Conservation (phyloP, 805 yeast species). For the Yamadazyma takamatsuzukensis region DNA sequence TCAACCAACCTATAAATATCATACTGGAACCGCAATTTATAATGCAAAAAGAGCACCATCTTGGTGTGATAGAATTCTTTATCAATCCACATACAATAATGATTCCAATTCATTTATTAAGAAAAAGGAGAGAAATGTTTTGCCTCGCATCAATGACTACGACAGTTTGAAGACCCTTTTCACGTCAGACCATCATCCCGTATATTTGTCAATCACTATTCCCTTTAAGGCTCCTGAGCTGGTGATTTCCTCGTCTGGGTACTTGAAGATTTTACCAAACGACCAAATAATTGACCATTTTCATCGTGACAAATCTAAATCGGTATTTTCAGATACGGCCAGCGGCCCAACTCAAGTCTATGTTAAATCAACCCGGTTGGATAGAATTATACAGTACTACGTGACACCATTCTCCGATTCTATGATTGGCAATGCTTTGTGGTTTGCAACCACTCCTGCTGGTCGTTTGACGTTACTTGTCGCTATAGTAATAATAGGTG, state of each 20-base stretch:
- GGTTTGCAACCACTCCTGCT: slow-evolving; percentile 28
- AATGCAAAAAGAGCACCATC: slow-evolving; percentile 66
- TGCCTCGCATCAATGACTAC: slow-evolving; percentile 40
- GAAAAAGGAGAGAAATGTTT: neutral
- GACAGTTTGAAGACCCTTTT: slow-evolving; percentile 43
- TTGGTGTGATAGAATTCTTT: slow-evolving; percentile 88
- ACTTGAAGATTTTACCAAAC: slow-evolving; percentile 25
- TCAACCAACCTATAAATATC: slow-evolving; percentile 78
- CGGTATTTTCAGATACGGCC: slow-evolving; percentile 16
- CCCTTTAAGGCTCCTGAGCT: slow-evolving; percentile 41
- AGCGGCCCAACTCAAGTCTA: slow-evolving; percentile 41
- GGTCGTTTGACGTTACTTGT: slow-evolving; percentile 28
- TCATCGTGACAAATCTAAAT: slow-evolving; percentile 7
- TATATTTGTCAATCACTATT: slow-evolving; percentile 47
- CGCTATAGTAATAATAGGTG: slow-evolving; percentile 5
- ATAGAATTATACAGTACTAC: slow-evolving; percentile 21
- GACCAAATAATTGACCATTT: slow-evolving; percentile 14
- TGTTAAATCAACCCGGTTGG: slow-evolving; percentile 31
- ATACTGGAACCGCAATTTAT: slow-evolving; percentile 47
- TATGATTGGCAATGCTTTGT: slow-evolving; percentile 31
- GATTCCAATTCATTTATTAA: slow-evolving; percentile 1
- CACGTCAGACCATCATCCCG: slow-evolving; percentile 82
- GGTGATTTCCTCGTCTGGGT: slow-evolving; percentile 25
- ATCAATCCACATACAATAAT: slow-evolving; percentile 38
- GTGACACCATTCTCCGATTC: slow-evolving; percentile 25